Evolutionary conservation across 2,329 filamentous ascomycete genomes (phyloP).

Genomic region (Escovopsis sp.): DNA sequence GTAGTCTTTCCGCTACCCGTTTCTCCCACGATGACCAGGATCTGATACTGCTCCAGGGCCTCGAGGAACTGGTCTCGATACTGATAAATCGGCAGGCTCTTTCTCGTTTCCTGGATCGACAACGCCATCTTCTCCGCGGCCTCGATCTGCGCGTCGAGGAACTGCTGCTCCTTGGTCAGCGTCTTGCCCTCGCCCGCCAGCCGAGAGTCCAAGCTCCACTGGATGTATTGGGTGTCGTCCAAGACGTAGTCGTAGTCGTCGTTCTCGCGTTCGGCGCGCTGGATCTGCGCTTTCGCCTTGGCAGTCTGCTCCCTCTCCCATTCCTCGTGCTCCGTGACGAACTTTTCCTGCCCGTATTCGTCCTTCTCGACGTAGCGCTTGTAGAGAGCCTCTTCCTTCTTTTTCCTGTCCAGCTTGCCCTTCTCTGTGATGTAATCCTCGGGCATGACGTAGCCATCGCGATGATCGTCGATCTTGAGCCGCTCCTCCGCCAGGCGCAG

Average conservation of each 20-base stretch:
- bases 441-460: conserved; percentile 83
- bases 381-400: conserved; percentile 81
- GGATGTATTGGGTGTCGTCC: conserved; percentile 76
- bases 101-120: conserved; percentile 81
- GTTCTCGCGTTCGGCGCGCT: conserved; percentile 56
- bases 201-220: conserved; percentile 64
- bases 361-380: conserved; percentile 80
- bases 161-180: conserved; percentile 63
- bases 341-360: conserved; percentile 75
- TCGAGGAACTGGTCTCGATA: conserved; percentile 75
- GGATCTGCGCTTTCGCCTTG: conserved; percentile 78
- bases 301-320: conserved; percentile 86
- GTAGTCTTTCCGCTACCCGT: conserved; percentile 95
- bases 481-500: conserved; percentile 72
- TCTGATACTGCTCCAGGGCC: conserved; percentile 75
- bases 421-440: conserved; percentile 93
- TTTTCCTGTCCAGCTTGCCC: conserved; percentile 72
- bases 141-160: conserved; percentile 67
- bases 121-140: conserved; percentile 78
- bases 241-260: conserved; percentile 89
- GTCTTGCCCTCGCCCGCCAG: conserved; percentile 57
- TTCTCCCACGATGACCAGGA: conserved; percentile 85
- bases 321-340: conserved; percentile 85
- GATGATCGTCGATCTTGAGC: conserved; percentile 75
- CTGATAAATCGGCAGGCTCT: conserved; percentile 77